Conservation (phyloP, 495 filamentous ascomycete genomes). For the Neurospora intermedia region DNA sequence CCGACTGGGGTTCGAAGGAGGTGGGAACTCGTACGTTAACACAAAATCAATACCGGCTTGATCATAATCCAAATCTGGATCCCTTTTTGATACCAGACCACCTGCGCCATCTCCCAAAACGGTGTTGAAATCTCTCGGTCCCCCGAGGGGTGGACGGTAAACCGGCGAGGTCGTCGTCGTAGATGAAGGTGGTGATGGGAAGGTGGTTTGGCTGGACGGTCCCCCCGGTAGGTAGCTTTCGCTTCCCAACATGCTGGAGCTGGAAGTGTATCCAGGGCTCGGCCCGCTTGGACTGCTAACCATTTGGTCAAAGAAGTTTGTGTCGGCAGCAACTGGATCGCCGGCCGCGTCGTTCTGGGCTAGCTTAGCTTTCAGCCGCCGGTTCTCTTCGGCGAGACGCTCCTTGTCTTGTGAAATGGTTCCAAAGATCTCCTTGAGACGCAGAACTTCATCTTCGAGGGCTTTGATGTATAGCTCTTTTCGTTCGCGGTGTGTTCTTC, state of each 20-base stretch:
- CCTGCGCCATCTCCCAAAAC: constrained; percentile 6
- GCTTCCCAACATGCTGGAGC: constrained; percentile 49
- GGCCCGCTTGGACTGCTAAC: constrained; percentile 32
- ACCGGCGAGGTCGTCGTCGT: constrained; percentile 18
- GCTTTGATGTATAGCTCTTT: constrained; percentile 92
- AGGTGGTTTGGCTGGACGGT: constrained; percentile 30
- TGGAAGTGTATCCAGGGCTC: constrained; percentile 39
- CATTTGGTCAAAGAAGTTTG: constrained; percentile 34
- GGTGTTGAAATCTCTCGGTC: constrained; percentile 5
- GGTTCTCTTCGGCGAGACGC: constrained; percentile 61
- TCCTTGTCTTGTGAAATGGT: constrained; percentile 55
- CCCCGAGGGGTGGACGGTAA: neutral
- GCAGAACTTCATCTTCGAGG: constrained; percentile 82
- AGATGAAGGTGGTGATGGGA: constrained; percentile 32
- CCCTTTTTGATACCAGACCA: constrained; percentile 12
- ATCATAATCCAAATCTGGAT: constrained; percentile 60
- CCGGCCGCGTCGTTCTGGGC: constrained; percentile 56
- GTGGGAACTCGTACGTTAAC: constrained; percentile 64
- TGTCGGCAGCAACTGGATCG: constrained; percentile 20
- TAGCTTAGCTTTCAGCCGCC: constrained; percentile 63
- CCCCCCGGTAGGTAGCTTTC: constrained; percentile 25
- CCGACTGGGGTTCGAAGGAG: neutral
- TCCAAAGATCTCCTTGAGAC: constrained; percentile 52
- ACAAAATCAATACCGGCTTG: constrained; percentile 94
- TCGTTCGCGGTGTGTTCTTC: constrained; percentile 83